Conservation (phyloP, 129 eudicot genomes). For the Calendula officinalis region DNA sequence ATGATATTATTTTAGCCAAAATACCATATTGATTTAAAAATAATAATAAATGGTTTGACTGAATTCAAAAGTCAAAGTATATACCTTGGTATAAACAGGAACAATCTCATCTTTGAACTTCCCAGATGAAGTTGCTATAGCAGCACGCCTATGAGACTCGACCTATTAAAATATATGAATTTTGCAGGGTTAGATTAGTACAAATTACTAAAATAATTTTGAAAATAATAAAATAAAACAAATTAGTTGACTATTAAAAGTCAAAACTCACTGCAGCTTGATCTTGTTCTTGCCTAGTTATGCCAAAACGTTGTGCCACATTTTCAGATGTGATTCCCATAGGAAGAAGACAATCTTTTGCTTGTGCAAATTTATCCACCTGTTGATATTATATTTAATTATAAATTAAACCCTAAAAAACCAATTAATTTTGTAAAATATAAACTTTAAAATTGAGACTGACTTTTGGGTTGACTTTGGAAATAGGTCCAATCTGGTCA, state of each 20-base stretch:
- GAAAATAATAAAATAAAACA: not conserved
- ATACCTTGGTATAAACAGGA: slow-evolving; percentile 64
- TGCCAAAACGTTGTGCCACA: slow-evolving; percentile 63
- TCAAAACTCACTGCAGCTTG: slow-evolving; percentile 60
- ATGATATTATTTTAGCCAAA: not conserved
- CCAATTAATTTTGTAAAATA: not conserved
- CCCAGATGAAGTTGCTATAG: slow-evolving; percentile 61
- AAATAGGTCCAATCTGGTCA: slow-evolving; percentile 35
- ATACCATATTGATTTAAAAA: slow-evolving; percentile 5
- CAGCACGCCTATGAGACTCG: slow-evolving; percentile 63
- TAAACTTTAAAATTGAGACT: slow-evolving; percentile 5
- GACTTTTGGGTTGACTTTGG: slow-evolving; percentile 51
- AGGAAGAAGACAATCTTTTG: slow-evolving; percentile 67
- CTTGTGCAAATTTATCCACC: slow-evolving; percentile 61
- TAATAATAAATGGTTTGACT: not conserved
- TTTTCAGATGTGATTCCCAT: slow-evolving; percentile 79
- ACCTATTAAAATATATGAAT: slow-evolving; percentile 29
- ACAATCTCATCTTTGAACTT: slow-evolving; percentile 64
- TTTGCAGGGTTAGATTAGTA: not conserved
- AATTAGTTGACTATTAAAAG: slow-evolving; percentile 5
- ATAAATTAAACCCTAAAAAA: not conserved
- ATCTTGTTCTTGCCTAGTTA: slow-evolving; percentile 67
- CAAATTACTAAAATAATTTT: not conserved
- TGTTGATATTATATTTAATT: slow-evolving; percentile 13
- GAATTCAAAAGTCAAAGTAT: slow-evolving; percentile 15